Evolutionary conservation across 306 rosid species (phyloP), one percentile per base, ranked within the genome.

Genomic region (Vigna trinervia): DNA sequence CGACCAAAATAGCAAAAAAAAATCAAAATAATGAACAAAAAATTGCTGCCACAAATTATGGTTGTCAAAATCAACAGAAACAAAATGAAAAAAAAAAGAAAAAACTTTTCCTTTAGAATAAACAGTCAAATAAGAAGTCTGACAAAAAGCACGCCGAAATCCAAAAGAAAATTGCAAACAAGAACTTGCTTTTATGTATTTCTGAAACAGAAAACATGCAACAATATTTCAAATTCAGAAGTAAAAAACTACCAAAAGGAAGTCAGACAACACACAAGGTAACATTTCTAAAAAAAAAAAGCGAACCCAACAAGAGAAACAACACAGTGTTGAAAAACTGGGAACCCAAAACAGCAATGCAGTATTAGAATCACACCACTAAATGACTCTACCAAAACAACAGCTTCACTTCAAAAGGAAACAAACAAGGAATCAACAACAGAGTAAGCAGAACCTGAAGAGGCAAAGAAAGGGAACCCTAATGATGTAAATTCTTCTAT

Each of bases 331-430:
- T 61, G 11, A 13, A 51, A 41, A 57, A 5, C 47, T 48, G 50
- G 5, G 1, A 76, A 6, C 12, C 13, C n/a, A 60, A 12, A 59
- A 76, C 47, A 43, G n/a, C 30, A 76, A 70, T 82, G 78, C 36
- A 62, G 47, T 70, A 43, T 32, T 5, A 73, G 41, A 28, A 58
- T 58, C 30, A 23, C 43, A 70, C 52, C 12, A 54, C 10, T 38
- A 28, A n/a, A 51, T 69, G 0, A 46, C 19, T 30, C n/a, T 23
- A 52, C 8, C 19, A 3, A 34, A 34, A 34, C 6, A 73, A 41
- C 4, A 20, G 22, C 14, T 13, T 5, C 30, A 58, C 12, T 26
- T 12, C 0, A 60, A 7, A 60, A 12, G 10, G 5, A 0, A 28
- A 5, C 2, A 1, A 28, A 23, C 3, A 60, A 60, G 2, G 6